A percentile compares a stretch with the other conserved stretches of the same genome.
These are phyloP conservation scores for Suillus ampliporus DNA, from an alignment of 768 basidiomycete genomes.

Conservation along the genomic window DNA sequence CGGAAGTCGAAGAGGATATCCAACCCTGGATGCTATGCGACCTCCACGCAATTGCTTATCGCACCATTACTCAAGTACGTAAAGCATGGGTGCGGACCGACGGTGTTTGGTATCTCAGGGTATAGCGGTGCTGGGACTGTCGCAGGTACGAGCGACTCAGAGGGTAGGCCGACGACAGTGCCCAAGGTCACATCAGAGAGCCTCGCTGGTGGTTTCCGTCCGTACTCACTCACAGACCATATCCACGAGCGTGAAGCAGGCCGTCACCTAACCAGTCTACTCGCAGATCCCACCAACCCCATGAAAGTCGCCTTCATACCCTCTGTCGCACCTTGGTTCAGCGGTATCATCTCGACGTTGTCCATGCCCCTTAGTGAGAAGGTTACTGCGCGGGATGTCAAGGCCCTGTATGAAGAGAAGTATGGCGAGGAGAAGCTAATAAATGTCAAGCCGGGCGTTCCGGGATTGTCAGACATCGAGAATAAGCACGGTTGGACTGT, in stretches of 20 bases:
- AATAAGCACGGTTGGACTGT: conserved; percentile 88
- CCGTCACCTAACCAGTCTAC: conserved; percentile 74
- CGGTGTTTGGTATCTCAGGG: conserved; percentile 92
- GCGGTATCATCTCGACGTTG: conserved; percentile 89
- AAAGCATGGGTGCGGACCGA: conserved; percentile 63
- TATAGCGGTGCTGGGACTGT: conserved; percentile 96
- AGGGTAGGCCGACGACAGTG: conserved; percentile 73
- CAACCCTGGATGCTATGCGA: conserved; percentile 98
- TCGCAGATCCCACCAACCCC: conserved; percentile 38
- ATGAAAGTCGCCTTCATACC: conserved; percentile 86
- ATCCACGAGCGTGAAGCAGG: conserved; percentile 98
- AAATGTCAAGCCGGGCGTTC: conserved; percentile 68
- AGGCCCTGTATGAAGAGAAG: conserved; percentile 73
- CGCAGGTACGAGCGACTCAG: conserved; percentile 61
- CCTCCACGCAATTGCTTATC: conserved; percentile 88
- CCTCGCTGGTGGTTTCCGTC: conserved; percentile 75
- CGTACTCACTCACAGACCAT: conserved; percentile 94
- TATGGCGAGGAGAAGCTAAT: conserved; percentile 81
- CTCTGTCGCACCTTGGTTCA: conserved; percentile 91
- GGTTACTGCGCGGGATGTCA: conserved; percentile 75
- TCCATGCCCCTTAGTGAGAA: conserved; percentile 77
- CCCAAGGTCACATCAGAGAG: conserved; percentile 84
- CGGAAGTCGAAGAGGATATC: conserved; percentile 84
- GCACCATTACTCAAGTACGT: conserved; percentile 86
- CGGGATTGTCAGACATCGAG: conserved; percentile 75